A percentile compares a stretch with the other conserved stretches of the same genome.
These are phyloP conservation scores for Yarrowia sp. DNA, from an alignment of 805 yeast species.

Conservation along the genomic window DNA sequence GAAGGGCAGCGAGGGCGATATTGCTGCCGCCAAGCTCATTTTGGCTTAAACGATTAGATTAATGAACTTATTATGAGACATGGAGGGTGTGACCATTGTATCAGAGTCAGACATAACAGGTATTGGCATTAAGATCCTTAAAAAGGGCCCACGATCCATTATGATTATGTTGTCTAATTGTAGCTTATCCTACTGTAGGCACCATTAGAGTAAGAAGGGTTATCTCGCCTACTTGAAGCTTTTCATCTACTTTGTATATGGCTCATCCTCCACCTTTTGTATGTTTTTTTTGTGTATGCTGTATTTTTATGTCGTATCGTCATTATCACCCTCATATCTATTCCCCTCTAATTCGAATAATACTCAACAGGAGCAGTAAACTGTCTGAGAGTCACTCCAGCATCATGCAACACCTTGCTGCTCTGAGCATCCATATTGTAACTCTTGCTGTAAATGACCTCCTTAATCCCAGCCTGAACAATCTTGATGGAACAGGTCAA, in stretches of 20 bases:
- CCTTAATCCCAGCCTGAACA: constrained; percentile 85
- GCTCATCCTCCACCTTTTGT: too few relatives aligned
- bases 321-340: not conserved
- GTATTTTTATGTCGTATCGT: not conserved
- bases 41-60: not conserved
- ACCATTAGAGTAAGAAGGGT: too few relatives aligned
- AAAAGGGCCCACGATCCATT: too few relatives aligned
- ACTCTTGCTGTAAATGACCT: constrained; percentile 88
- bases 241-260: too few relatives aligned
- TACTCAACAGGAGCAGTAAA: constrained; percentile 43
- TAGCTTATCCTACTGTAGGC: too few relatives aligned
- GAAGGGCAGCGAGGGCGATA: constrained; percentile 1
- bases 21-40: constrained; percentile 15
- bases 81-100: too few relatives aligned
- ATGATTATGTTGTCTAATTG: too few relatives aligned
- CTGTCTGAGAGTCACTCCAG: constrained; percentile 69
- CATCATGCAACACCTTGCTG: constrained; percentile 65
- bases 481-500: constrained; percentile 93
- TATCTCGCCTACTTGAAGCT: too few relatives aligned
- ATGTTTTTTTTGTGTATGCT: too few relatives aligned
- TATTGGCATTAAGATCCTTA: too few relatives aligned
- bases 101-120: too few relatives aligned
- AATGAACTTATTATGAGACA: not conserved
- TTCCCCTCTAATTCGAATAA: not conserved
- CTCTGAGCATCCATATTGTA: constrained; percentile 89